A percentile compares a stretch with the other conserved stretches of the same genome.
These are phyloP conservation scores for Fusarium temperatum DNA, from an alignment of 2,329 filamentous ascomycete species.

Conservation along the genomic window DNA sequence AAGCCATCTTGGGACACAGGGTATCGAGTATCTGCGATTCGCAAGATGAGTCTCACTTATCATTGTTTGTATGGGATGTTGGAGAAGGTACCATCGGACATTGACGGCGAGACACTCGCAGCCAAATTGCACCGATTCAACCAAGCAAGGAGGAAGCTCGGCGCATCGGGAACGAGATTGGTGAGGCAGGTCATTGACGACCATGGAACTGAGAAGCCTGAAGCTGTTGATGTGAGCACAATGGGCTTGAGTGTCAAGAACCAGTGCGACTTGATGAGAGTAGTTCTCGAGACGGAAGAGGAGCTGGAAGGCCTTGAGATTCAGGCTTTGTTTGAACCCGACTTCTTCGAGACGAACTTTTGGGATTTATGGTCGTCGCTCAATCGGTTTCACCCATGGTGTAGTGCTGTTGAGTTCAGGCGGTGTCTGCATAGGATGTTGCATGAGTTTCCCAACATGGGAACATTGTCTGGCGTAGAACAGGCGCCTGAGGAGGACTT, in stretches of 20 bases:
- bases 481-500: slow-evolving; percentile 42
- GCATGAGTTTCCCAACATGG: slow-evolving; percentile 43
- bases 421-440: slow-evolving; percentile 40
- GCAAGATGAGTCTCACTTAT: slow-evolving; percentile 42
- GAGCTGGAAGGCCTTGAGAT: slow-evolving; percentile 41
- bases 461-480: slow-evolving; percentile 36
- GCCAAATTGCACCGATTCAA: slow-evolving; percentile 39
- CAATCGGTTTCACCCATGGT: slow-evolving; percentile 43
- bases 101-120: slow-evolving; percentile 34
- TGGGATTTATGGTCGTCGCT: slow-evolving; percentile 43
- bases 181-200: slow-evolving; percentile 35
- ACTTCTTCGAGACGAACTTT: slow-evolving; percentile 43
- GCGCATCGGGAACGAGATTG: slow-evolving; percentile 37
- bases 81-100: slow-evolving; percentile 36
- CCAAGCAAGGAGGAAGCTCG: slow-evolving; percentile 34
- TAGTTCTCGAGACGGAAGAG: slow-evolving; percentile 41
- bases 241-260: slow-evolving; percentile 44
- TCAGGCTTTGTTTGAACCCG: slow-evolving; percentile 37
- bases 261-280: slow-evolving; percentile 42
- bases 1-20: slow-evolving; percentile 39
- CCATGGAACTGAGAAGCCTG: slow-evolving; percentile 27
- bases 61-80: slow-evolving; percentile 40
- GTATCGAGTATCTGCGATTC: slow-evolving; percentile 40
- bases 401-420: slow-evolving; percentile 41
- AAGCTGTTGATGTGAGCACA: slow-evolving; percentile 39